phyloP scores from a whole-genome alignment of 805 yeast species.

The Saturnispora serradocipensis region DNA sequence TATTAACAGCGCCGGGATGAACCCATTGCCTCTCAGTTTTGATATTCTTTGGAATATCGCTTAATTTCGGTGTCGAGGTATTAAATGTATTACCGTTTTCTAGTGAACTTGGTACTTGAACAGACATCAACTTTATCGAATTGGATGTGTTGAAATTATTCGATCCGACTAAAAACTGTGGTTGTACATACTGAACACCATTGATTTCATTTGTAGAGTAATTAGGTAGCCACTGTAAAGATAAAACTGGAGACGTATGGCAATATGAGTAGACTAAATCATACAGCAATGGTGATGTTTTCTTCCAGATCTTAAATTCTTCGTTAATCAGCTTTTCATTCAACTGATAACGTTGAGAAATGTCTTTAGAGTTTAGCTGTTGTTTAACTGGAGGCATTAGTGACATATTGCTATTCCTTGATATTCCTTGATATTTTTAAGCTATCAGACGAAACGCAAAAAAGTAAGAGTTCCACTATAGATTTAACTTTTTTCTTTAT shows the following conservation, averaged over 20 bases:
- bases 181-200: constrained; percentile 11
- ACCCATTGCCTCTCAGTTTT: constrained; percentile 40
- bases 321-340: constrained; percentile 61
- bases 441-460: neutral
- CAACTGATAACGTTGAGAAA: constrained; percentile 35
- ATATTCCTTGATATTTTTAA: too few relatives aligned
- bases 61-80: constrained; percentile 15
- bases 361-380: constrained; percentile 7
- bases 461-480: neutral
- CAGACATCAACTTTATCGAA: constrained; percentile 35
- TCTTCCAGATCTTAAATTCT: constrained; percentile 78
- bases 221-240: constrained; percentile 61
- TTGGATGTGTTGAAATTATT: constrained; percentile 38
- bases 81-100: constrained; percentile 23
- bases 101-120: constrained; percentile 43
- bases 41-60: constrained; percentile 30
- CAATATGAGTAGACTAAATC: constrained; percentile 63
- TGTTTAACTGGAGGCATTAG: neutral
- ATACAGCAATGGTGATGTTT: constrained; percentile 70
- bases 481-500: neutral
- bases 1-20: constrained; percentile 61
- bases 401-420: neutral
- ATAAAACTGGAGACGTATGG: constrained; percentile 60
- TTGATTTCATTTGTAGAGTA: constrained; percentile 9
- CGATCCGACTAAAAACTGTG: constrained; percentile 34